Conservation (phyloP, 2,329 filamentous ascomycete genomes). For the Cryoendolithus antarcticus region DNA sequence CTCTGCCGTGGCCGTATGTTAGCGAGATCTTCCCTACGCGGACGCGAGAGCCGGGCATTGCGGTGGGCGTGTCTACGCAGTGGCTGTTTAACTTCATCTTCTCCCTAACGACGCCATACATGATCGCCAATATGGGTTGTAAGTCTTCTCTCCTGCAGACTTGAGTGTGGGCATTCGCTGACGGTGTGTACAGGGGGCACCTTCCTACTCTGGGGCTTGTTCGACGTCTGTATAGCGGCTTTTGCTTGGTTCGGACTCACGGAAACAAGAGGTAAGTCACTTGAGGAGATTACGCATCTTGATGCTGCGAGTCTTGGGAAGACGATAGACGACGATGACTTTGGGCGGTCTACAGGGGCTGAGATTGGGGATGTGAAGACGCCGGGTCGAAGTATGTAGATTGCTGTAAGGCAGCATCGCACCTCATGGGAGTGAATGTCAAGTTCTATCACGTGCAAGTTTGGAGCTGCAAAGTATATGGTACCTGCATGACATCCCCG, state of each 20-base stretch:
- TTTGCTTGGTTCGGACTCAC: conserved; percentile 25
- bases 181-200: conserved; percentile 23
- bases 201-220: conserved; percentile 36
- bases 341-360: too few species aligned
- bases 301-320: too few species aligned
- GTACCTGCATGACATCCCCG: too few species aligned
- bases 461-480: too few species aligned
- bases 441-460: too few species aligned
- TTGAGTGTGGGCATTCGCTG: too few species aligned
- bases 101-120: conserved; percentile 37
- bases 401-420: too few species aligned
- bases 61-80: conserved; percentile 38
- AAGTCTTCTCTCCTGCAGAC: too few species aligned
- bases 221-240: conserved; percentile 30
- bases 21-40: conserved; percentile 40
- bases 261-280: conserved; percentile 23
- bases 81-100: conserved; percentile 43
- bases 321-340: too few species aligned
- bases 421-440: too few species aligned
- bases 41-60: conserved; percentile 38
- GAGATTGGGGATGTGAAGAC: too few species aligned
- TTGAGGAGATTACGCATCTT: conserved; percentile 19
- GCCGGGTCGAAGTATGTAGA: too few species aligned
- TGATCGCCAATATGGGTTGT: conserved; percentile 39
- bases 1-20: conserved; percentile 39